Base-by-base conservation (phyloP, 2,329 filamentous ascomycete species). In the Talaromyces verruculosus region DNA sequence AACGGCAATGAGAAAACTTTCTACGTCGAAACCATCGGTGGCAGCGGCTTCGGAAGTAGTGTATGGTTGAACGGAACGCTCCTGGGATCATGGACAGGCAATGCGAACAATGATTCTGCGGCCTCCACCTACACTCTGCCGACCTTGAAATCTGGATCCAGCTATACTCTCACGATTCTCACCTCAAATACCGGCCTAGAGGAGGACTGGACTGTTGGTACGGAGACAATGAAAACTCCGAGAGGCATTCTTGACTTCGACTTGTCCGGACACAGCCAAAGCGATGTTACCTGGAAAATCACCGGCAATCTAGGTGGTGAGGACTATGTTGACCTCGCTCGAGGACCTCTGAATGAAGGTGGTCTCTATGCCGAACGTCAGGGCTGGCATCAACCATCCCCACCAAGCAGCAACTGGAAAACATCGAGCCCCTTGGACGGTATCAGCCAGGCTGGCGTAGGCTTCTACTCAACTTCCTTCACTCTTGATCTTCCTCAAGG, bases 161-260 rank as follows among this genome's bases (percentile, higher is more conserved):
- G 75, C 0, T 88, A 91, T 72, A 82, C 89, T 11, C 74, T 93
- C 68, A 93, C 90, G 0, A 80, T 93, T 1, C 76, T 92, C 0
- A 80, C 93, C 15, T 91, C 93, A 75, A 89, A 89, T 75, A 91
- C 88, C 79, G 90, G 91, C 0, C 80, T 91, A 0, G 85, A 92
- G 67, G 86, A 90, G 69, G 87, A 90, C 75, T 87, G 85, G 81
- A 79, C 79, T 2, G 84, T 88, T 0, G 88, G 88, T 1, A 71
- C 73, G 1, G 87, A 89, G 30, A 74, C 78, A 8, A 89, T 89
- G 82, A 86, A 87, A 74, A 78, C 79, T 35, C 86, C 86, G 0
- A 83, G 85, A 22, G 86, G 86, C 22, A 83, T 88, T 63, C 74
- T 87, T 5, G 75, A 78, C 61, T 80, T 80, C 55, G 64, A 71